A percentile compares a stretch with the other conserved stretches of the same genome.
phyloP scores from a whole-genome alignment of 345 rosid genomes.

The Sisymbrium irio region DNA sequence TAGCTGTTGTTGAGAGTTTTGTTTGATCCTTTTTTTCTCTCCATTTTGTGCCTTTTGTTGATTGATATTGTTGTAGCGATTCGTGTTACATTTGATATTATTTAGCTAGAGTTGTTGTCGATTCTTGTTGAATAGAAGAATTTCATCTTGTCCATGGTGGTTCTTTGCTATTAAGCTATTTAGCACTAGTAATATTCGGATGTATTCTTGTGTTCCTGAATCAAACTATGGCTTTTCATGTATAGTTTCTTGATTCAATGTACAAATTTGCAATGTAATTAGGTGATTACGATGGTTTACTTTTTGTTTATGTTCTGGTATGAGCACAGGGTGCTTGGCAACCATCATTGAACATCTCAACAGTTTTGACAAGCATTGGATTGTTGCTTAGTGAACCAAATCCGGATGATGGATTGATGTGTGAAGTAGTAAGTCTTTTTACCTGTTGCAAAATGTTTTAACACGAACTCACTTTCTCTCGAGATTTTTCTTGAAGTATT shows the following conservation, averaged over 20 bases:
- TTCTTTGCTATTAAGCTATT: background rate
- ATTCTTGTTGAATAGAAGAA: background rate
- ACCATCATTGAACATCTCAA: constrained; percentile 81
- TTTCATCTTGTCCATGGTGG: background rate
- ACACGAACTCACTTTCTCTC: background rate
- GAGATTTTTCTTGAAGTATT: background rate
- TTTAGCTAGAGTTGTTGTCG: background rate
- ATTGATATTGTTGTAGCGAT: background rate
- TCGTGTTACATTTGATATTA: background rate
- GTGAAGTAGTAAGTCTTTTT: constrained; percentile 60
- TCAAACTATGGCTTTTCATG: too few relatives aligned
- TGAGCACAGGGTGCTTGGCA: constrained; percentile 86
- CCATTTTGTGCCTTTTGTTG: background rate
- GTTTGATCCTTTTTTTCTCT: background rate
- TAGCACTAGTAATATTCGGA: background rate
- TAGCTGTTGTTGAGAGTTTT: too few relatives aligned
- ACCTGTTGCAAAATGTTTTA: background rate
- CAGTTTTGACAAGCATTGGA: constrained; percentile 66
- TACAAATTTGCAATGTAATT: background rate
- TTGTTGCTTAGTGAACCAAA: constrained; percentile 74
- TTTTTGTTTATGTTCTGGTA: background rate
- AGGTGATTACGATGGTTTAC: constrained; percentile 2
- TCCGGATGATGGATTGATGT: constrained; percentile 84
- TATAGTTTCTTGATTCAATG: too few relatives aligned
- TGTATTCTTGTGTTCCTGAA: too few relatives aligned